A percentile compares a stretch with the other conserved stretches of the same genome.
Evolutionary conservation across 2,329 filamentous ascomycete species (phyloP).

Genomic region (Fusarium illudens): DNA sequence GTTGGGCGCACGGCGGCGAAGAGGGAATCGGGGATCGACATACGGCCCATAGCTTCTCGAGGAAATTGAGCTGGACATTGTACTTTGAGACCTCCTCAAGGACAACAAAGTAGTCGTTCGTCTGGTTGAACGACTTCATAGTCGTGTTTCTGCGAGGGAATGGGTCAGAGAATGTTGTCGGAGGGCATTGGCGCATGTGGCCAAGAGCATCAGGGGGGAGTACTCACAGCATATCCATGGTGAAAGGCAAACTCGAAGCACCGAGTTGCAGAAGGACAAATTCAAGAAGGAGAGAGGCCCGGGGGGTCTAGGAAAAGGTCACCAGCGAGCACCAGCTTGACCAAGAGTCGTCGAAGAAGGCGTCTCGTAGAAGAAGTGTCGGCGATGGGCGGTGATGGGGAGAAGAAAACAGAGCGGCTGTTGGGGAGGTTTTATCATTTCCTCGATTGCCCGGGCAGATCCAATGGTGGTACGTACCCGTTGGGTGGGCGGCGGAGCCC

Average conservation of each 20-base stretch:
- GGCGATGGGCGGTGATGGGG: slow-evolving; percentile 36
- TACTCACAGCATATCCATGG: slow-evolving; percentile 41
- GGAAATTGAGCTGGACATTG: slow-evolving; percentile 86
- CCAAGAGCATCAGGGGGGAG: slow-evolving; percentile 25
- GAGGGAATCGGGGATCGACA: slow-evolving; percentile 46
- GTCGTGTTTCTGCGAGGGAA: slow-evolving; percentile 59
- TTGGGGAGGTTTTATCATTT: slow-evolving; percentile 47
- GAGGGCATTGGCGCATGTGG: slow-evolving; percentile 15
- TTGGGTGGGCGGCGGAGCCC: slow-evolving; percentile 30
- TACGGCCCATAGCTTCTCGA: slow-evolving; percentile 89
- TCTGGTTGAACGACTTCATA: slow-evolving; percentile 56
- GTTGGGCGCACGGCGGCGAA: neutral
- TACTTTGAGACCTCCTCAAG: slow-evolving; percentile 71
- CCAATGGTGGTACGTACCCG: slow-evolving; percentile 26
- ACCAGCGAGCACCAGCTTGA: slow-evolving; percentile 32
- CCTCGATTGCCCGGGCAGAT: slow-evolving; percentile 35
- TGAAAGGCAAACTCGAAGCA: slow-evolving; percentile 17
- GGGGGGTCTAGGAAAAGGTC: slow-evolving; percentile 10
- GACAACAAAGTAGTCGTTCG: slow-evolving; percentile 63
- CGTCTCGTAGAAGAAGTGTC: slow-evolving; percentile 30
- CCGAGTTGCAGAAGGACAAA: slow-evolving; percentile 5
- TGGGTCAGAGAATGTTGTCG: slow-evolving; percentile 25
- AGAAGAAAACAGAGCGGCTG: slow-evolving; percentile 38
- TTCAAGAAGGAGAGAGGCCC: slow-evolving; percentile 14
- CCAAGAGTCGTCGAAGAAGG: slow-evolving; percentile 34